Base-by-base conservation (phyloP, 1,284 basidiomycete species). In the Hymenochaete sp. region DNA sequence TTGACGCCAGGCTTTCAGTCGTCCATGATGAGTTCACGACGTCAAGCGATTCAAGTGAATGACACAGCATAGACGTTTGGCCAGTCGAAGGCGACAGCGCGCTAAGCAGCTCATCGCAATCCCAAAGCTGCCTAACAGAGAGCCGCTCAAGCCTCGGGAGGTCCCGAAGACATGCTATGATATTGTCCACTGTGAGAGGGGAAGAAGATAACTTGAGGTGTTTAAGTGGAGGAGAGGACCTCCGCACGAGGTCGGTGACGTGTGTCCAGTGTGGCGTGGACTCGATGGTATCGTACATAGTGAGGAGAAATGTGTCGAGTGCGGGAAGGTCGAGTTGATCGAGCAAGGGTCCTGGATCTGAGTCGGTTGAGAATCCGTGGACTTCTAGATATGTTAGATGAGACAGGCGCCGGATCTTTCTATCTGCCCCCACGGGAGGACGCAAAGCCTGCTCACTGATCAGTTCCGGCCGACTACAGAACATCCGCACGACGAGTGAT, bases 241-340 rank as follows among this genome's bases (percentile, higher is more conserved):
- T 41, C 16, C 29, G 33, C 10, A 48, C 13, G 10, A 44, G 27
- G 2, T 48, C 33, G 10, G 27, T 8, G 22, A 43, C 19, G 33
- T 48, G 36, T 7, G 47, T 44, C 47, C 47, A 48, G 37, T 21
- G 24, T 16, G 16, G 8, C 16, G 13, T 9, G 16, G 25, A n/a
- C 13, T 42, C 40, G 16, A 47, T 27, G 36, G 40, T 48, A 29
- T 48, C 27, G 22, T 44, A 44, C 42, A 48, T 48, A 21, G 41
- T 42, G 31, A 42, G n/a, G 0, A n/a, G 26, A 8, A 47, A 18
- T 16, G 21, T 32, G 13, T 14, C 37, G 21, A 47, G 25, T 16
- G 28, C 40, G 19, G 45, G 45, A 3, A 27, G 11, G 13, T 47
- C 45, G 36, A 47, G 45, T 11, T 42, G n/a, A 27, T 47, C 45